These are phyloP conservation scores for Cubamyces sp. DNA, from an alignment of 768 basidiomycete genomes.

Conservation along the genomic window DNA sequence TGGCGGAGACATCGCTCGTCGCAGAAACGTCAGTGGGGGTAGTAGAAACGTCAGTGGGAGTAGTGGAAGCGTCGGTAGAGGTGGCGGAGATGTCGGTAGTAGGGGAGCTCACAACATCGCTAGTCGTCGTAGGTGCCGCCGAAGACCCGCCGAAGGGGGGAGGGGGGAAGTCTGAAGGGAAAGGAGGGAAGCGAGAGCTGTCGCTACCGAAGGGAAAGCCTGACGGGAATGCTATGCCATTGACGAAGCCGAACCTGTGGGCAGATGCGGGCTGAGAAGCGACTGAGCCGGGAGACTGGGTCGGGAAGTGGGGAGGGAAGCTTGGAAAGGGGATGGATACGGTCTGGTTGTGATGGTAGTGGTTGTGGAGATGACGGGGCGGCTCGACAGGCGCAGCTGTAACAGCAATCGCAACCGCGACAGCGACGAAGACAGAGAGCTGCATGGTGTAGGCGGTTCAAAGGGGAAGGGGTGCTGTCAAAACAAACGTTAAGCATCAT, in stretches of 20 bases:
- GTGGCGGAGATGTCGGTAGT: not conserved
- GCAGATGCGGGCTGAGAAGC: not conserved
- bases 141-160: not conserved
- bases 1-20: not conserved
- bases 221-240: not conserved
- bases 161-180: constrained; percentile 8
- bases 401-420: constrained; percentile 1
- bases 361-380: not conserved
- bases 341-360: constrained; percentile 4
- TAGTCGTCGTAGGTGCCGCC: not conserved
- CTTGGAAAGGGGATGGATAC: not conserved
- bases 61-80: not conserved
- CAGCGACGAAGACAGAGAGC: constrained; percentile 1
- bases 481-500: not conserved
- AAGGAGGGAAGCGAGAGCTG: constrained; percentile 9
- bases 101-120: not conserved
- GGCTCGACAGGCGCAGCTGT: not conserved
- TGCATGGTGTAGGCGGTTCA: constrained; percentile 3
- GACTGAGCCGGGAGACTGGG: not conserved
- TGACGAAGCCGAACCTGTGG: not conserved
- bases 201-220: not conserved
- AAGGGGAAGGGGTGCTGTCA: not conserved
- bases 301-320: not conserved
- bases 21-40: not conserved
- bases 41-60: not conserved